These are phyloP conservation scores for Ceriops decandra DNA, from an alignment of 345 rosid species.

Conservation along the genomic window DNA sequence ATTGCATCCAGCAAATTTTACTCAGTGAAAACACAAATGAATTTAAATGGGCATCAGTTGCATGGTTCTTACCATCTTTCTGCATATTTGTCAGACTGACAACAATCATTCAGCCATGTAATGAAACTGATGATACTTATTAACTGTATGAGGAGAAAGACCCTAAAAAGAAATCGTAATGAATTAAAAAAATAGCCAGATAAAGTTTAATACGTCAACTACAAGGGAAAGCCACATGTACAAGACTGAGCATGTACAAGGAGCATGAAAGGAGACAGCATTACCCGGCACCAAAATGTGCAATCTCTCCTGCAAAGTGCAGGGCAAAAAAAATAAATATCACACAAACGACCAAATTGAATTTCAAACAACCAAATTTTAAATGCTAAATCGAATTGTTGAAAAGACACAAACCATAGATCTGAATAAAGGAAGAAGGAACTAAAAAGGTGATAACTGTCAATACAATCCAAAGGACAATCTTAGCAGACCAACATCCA, in stretches of 20 bases:
- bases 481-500: constrained; percentile 88
- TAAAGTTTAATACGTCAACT: too few species aligned
- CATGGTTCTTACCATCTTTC: constrained; percentile 63
- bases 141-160: constrained; percentile 86
- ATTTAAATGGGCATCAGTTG: background rate
- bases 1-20: too few species aligned
- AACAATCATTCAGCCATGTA: constrained; percentile 75
- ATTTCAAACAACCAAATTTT: background rate
- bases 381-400: background rate
- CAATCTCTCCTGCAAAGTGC: constrained; percentile 68
- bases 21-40: background rate
- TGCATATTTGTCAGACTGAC: constrained; percentile 50
- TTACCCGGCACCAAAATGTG: constrained; percentile 99
- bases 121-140: constrained; percentile 91
- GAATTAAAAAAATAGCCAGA: constrained; percentile 4
- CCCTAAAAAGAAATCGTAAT: constrained; percentile 46
- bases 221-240: too few species aligned
- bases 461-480: constrained; percentile 57
- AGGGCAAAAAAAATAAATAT: background rate
- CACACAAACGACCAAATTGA: background rate
- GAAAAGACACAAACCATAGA: constrained; percentile 60
- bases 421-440: constrained; percentile 58
- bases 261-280: background rate
- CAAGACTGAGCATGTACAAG: background rate
- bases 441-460: constrained; percentile 61